phyloP scores from a whole-genome alignment of 129 eudicot species.

The Kitagawia praeruptora region DNA sequence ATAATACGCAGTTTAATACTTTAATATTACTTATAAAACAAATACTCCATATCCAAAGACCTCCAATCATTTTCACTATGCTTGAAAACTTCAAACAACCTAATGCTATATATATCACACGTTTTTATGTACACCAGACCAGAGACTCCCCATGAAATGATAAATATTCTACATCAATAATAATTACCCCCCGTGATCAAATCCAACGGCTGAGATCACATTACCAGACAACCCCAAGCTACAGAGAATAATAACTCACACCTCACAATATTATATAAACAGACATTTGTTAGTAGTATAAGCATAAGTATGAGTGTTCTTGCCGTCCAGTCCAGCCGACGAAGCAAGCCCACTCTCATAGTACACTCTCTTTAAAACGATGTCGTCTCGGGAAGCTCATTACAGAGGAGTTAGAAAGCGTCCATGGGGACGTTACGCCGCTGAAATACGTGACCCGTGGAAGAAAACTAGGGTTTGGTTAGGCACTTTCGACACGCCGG shows the following conservation, averaged over 20 bases:
- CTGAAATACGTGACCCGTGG: slow-evolving; percentile 16
- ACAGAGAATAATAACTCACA: not conserved
- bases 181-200: not conserved
- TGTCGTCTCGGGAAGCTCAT: not conserved
- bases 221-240: not conserved
- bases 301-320: not conserved
- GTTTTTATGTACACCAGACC: not conserved
- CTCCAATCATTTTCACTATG: slow-evolving; percentile 2
- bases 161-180: not conserved
- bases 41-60: not conserved
- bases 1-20: not conserved
- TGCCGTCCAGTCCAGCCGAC: slow-evolving; percentile 10
- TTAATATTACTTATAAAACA: too few relatives aligned
- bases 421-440: slow-evolving; percentile 16
- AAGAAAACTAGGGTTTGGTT: slow-evolving; percentile 11
- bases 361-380: not conserved
- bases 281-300: not conserved
- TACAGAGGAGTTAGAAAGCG: slow-evolving; percentile 14
- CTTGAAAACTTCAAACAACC: not conserved
- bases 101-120: not conserved
- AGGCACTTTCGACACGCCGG: slow-evolving; percentile 13
- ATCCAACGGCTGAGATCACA: not conserved
- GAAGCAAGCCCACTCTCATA: not conserved
- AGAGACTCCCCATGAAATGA: not conserved
- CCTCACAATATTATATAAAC: not conserved